phyloP scores from a whole-genome alignment of 1,284 basidiomycete genomes.

The Ustilago tritici region DNA sequence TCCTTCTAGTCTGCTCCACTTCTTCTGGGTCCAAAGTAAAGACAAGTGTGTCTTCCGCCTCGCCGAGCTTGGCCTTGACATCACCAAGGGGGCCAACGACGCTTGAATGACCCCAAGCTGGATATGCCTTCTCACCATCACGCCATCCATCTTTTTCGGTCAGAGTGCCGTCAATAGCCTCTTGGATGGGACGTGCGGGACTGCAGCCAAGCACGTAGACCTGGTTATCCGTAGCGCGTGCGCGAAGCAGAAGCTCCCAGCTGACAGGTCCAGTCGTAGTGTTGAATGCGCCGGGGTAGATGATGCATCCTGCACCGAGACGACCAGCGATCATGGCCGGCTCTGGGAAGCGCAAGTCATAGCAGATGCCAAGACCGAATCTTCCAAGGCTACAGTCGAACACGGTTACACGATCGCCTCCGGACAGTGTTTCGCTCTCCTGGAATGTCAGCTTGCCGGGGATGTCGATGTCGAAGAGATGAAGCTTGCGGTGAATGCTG shows the following conservation, averaged over 20 bases:
- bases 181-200: conserved; percentile 85
- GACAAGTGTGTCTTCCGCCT: conserved; percentile 81
- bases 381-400: conserved; percentile 95
- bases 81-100: conserved; percentile 75
- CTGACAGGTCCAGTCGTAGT: conserved; percentile 92
- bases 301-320: conserved; percentile 84
- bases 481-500: conserved; percentile 90
- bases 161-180: conserved; percentile 37
- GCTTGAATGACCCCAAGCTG: conserved; percentile 66
- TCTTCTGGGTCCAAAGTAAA: conserved; percentile 59
- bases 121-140: conserved; percentile 62
- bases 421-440: conserved; percentile 93
- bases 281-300: conserved; percentile 75
- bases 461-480: conserved; percentile 98
- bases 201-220: conserved; percentile 95
- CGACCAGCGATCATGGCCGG: conserved; percentile 90
- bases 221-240: conserved; percentile 93
- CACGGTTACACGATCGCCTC: conserved; percentile 80
- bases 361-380: conserved; percentile 89
- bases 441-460: conserved; percentile 97
- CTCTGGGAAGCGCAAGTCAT: conserved; percentile 87
- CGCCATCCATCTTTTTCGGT: conserved; percentile 36
- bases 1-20: conserved; percentile 50
- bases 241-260: conserved; percentile 92
- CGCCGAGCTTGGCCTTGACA: conserved; percentile 81